Evolutionary conservation across 2,329 filamentous ascomycete genomes (phyloP).

Genomic region (Ustulina deusta): DNA sequence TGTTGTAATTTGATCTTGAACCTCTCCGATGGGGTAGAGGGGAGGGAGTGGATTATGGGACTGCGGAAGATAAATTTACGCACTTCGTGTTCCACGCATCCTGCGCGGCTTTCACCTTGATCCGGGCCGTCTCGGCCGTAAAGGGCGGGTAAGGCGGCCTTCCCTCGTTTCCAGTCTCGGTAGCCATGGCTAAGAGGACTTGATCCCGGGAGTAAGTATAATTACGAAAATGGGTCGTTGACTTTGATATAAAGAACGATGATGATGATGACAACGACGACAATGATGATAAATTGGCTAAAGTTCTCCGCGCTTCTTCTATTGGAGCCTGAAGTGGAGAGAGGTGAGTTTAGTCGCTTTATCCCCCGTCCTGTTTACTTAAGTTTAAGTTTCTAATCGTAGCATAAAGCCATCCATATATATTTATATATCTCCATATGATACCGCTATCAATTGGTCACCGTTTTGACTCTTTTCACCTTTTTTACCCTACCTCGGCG

Average conservation of each 20-base stretch:
- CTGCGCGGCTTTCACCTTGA: slow-evolving; percentile 87
- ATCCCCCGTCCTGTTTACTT: neutral
- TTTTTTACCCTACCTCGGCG: neutral
- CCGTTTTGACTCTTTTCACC: neutral
- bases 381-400: neutral
- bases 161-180: slow-evolving; percentile 38
- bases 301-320: neutral
- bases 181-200: slow-evolving; percentile 40
- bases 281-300: neutral
- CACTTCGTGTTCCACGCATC: slow-evolving; percentile 84
- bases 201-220: neutral
- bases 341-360: neutral
- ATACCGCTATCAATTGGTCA: neutral
- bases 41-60: neutral
- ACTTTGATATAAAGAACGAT: neutral
- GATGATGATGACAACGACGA: neutral
- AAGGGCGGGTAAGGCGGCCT: slow-evolving; percentile 75
- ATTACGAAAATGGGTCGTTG: slow-evolving; percentile 1
- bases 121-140: slow-evolving; percentile 74
- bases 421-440: neutral
- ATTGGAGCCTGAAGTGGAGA: slow-evolving; percentile 9
- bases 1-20: neutral
- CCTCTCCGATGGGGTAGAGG: neutral
- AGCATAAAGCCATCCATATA: neutral
- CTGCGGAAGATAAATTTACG: slow-evolving; percentile 34